Conservation (phyloP, 257 asterid genomes). For the Galeopsis tetrahit region DNA sequence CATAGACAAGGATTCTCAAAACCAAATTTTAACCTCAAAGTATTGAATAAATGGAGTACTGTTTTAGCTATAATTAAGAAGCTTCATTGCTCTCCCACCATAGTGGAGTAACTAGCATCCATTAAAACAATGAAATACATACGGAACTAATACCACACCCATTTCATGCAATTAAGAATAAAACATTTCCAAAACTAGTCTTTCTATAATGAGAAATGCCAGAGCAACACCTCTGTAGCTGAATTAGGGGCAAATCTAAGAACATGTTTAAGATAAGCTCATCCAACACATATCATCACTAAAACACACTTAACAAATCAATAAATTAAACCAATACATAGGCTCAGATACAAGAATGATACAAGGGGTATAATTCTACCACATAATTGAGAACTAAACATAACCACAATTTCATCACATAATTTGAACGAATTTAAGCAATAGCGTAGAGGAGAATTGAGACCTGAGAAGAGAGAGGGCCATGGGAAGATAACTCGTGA, state of each 20-base stretch:
- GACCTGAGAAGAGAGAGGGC: slow-evolving; percentile 79
- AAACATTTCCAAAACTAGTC: neutral
- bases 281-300: neutral
- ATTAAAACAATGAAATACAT: neutral
- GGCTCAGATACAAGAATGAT: neutral
- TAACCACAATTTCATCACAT: neutral
- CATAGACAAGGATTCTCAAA: slow-evolving; percentile 22
- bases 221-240: neutral
- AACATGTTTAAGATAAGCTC: slow-evolving; percentile 6
- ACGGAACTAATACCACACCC: neutral
- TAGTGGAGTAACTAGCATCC: neutral
- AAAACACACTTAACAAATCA: neutral
- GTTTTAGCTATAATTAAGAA: neutral
- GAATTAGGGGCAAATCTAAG: neutral
- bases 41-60: neutral
- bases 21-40: slow-evolving; percentile 11
- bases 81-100: slow-evolving; percentile 7
- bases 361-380: neutral
- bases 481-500: slow-evolving; percentile 68
- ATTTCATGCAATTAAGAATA: neutral
- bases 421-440: neutral
- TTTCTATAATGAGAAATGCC: neutral
- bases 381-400: slow-evolving; percentile 10
- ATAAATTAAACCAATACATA: neutral
- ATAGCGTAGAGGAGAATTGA: neutral